Base-by-base conservation (phyloP, 73 alveolate species). In the Stentor roeselii region DNA sequence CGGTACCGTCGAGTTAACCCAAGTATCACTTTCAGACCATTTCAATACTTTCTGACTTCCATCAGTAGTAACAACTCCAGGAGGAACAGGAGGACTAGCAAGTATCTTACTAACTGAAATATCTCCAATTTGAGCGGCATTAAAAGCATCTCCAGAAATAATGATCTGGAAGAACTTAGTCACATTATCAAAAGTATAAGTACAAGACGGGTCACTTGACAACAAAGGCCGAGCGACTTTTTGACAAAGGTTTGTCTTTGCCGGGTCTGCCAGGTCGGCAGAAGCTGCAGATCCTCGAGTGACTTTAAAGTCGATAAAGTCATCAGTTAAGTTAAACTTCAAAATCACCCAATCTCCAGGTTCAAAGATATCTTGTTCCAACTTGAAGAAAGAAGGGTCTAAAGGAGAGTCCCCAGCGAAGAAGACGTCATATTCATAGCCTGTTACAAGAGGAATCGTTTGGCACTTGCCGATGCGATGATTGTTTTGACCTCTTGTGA, bases 401-500 rank as follows among this genome's bases (percentile, higher is more conserved):
- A 67, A 1, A 1, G 80, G 80, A 0, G 2, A n/a, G 0, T 32
- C 80, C 14, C 41, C 0, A 21, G 42, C 80, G 42, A 36, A 67
- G 41, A 67, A 67, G 0, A 67, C 42, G 0, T n/a, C 14, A 67
- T 67, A 67, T 15, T 67, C 34, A 2, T 67, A 30, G 37, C 41
- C 50, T 3, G 89, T 77, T 1, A 89, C 87, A 50, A 77, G 82
- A 0, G 91, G 89, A 0, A 86, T 36, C 37, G 90, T 88, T 85
- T 86, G 84, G 2, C 59, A 36, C 35, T 85, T 78, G 3, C 61
- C 30, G 32, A 78, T 36, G 76, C 90, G 36, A 78, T 80, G 27
- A 38, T 39, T 36, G 77, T 32, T 75, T 78, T 85, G 4, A 41
- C 82, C 77, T 36, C 77, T 85, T 3, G 87, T 78, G 75, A 76